These are phyloP conservation scores for Westerdykella sp. DNA, from an alignment of 2,329 filamentous ascomycete genomes.

Conservation along the genomic window DNA sequence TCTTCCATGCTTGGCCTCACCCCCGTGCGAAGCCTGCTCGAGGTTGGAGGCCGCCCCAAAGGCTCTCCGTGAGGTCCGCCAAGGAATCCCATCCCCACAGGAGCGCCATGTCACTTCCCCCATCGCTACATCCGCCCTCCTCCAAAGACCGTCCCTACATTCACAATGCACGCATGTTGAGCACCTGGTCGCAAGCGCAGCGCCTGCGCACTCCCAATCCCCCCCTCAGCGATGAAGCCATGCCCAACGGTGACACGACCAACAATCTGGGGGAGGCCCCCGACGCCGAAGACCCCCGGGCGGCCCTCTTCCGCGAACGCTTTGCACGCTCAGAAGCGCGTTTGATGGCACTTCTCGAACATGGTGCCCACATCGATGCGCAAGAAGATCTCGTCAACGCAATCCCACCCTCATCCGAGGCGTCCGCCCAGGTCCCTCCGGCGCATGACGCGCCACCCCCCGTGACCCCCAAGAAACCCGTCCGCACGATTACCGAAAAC, in stretches of 20 bases:
- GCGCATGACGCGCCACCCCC: constrained; percentile 41
- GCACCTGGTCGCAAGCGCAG: constrained; percentile 29
- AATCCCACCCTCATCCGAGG: constrained; percentile 19
- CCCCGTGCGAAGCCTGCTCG: constrained; percentile 37
- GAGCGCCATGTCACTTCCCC: constrained; percentile 33
- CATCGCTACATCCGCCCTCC: constrained; percentile 36
- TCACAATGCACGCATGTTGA: constrained; percentile 38
- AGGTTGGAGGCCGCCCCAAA: constrained; percentile 37
- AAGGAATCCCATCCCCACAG: constrained; percentile 21
- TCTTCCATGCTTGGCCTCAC: constrained; percentile 36
- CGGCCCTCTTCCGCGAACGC: constrained; percentile 63
- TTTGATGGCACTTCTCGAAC: constrained; percentile 68
- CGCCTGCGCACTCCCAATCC: constrained; percentile 39
- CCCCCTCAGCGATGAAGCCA: constrained; percentile 40
- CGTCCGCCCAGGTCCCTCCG: constrained; percentile 19
- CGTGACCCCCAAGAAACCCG: constrained; percentile 55
- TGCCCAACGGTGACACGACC: constrained; percentile 35
- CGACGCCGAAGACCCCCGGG: constrained; percentile 43
- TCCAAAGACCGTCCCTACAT: constrained; percentile 32
- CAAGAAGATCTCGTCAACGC: constrained; percentile 22
- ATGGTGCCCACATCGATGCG: constrained; percentile 24
- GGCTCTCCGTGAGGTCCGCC: constrained; percentile 34
- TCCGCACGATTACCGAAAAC: constrained; percentile 74
- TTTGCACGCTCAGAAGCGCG: constrained; percentile 72
- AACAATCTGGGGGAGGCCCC: constrained; percentile 34